Evolutionary conservation across 768 basidiomycete species (phyloP).

Genomic region (Tricholoma terreum): DNA sequence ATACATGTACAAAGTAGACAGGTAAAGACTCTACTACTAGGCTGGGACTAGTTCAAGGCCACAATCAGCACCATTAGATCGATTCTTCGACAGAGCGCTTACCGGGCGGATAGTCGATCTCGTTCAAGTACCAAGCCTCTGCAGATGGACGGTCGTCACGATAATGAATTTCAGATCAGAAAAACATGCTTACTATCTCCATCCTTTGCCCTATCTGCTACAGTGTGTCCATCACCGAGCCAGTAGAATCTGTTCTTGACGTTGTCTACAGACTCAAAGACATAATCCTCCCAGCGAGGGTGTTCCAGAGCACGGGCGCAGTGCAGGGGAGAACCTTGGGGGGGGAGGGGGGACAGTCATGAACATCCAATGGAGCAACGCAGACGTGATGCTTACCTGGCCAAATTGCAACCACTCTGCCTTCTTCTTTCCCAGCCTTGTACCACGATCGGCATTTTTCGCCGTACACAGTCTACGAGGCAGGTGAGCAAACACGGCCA

Average conservation of each 20-base stretch:
- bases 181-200: slow-evolving; percentile 29
- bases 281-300: slow-evolving; percentile 66
- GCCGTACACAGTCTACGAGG: slow-evolving; percentile 50
- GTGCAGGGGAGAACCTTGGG: slow-evolving; percentile 51
- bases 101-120: slow-evolving; percentile 47
- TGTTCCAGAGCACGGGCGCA: slow-evolving; percentile 44
- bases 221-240: slow-evolving; percentile 60
- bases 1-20: no score
- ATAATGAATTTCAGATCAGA: neutral
- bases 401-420: slow-evolving; percentile 56
- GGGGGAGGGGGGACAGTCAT: neutral
- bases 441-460: slow-evolving; percentile 64
- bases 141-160: slow-evolving; percentile 1
- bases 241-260: slow-evolving; percentile 51
- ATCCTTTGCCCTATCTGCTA: slow-evolving; percentile 39
- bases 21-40: neutral
- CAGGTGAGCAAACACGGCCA: neutral
- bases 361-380: neutral
- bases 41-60: neutral
- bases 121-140: slow-evolving; percentile 49
- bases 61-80: neutral
- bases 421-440: slow-evolving; percentile 56
- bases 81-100: slow-evolving; percentile 8
- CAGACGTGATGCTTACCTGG: slow-evolving; percentile 39
- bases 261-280: slow-evolving; percentile 44